Conservation (phyloP, 768 basidiomycete species). For the Boletus pseudo-olivaceus region DNA sequence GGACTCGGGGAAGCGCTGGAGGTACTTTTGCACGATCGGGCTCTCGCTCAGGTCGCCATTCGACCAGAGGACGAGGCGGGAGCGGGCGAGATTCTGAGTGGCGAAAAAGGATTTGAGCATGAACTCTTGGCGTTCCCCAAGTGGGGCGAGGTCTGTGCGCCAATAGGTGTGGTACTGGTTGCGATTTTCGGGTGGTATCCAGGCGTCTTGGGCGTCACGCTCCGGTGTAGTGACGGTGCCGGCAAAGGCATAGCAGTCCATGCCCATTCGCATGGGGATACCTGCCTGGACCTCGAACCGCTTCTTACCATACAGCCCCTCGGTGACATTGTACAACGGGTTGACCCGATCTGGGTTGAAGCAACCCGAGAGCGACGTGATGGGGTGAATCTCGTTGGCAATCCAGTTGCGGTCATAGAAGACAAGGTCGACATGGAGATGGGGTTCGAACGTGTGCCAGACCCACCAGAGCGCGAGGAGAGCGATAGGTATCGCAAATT, state of each 20-base stretch:
- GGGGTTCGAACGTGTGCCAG: constrained; percentile 63
- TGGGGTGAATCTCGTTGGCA: constrained; percentile 59
- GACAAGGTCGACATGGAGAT: constrained; percentile 72
- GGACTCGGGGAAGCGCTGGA: constrained; percentile 60
- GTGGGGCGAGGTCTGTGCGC: constrained; percentile 79
- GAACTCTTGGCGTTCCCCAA: constrained; percentile 78
- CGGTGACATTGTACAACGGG: constrained; percentile 63
- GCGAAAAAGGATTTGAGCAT: constrained; percentile 93
- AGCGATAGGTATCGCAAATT: constrained; percentile 39
- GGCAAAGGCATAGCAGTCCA: constrained; percentile 92
- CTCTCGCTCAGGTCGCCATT: constrained; percentile 69
- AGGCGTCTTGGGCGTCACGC: constrained; percentile 1
- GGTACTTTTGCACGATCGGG: constrained; percentile 57
- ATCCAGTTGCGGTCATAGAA: constrained; percentile 80
- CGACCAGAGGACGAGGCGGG: constrained; percentile 87
- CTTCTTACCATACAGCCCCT: constrained; percentile 59
- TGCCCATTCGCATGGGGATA: constrained; percentile 68
- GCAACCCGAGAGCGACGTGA: constrained; percentile 69
- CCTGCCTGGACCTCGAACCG: constrained; percentile 78
- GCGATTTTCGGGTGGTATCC: constrained; percentile 40
- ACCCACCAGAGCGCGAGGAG: constrained; percentile 31
- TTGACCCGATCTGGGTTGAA: constrained; percentile 62
- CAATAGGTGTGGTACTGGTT: constrained; percentile 91
- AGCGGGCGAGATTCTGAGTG: constrained; percentile 68
- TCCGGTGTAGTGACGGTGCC: constrained; percentile 56